A percentile compares a stretch with the other conserved stretches of the same genome.
phyloP scores from a whole-genome alignment of 1,284 basidiomycete genomes.

The Fomitopsis schrenkii region DNA sequence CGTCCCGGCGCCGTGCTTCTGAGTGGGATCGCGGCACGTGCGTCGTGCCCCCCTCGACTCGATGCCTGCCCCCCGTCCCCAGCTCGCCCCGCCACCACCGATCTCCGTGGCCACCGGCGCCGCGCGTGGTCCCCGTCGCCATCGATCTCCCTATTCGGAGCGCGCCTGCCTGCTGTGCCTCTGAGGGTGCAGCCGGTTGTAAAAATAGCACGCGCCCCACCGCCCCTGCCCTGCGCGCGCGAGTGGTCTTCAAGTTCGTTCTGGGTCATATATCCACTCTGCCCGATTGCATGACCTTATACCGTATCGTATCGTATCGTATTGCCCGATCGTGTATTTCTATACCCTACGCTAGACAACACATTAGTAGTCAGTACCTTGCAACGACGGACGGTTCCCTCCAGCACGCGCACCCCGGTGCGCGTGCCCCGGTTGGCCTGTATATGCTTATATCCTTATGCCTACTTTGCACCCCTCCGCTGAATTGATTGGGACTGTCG shows the following conservation, averaged over 20 bases:
- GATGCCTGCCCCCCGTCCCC: background rate
- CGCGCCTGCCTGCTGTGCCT: too few relatives aligned
- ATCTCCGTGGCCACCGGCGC: too few relatives aligned
- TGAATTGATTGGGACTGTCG: background rate
- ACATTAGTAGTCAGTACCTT: background rate
- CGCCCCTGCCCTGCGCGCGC: too few relatives aligned
- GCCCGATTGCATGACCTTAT: background rate
- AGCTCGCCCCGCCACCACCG: too few relatives aligned
- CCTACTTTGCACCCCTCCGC: background rate
- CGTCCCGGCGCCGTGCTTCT: background rate
- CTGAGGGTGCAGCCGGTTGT: background rate
- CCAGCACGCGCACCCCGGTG: too few relatives aligned
- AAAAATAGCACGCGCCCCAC: background rate
- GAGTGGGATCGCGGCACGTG: background rate
- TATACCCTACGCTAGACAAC: background rate
- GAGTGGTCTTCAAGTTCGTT: too few relatives aligned
- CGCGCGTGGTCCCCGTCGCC: too few relatives aligned
- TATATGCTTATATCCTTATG: conserved; percentile 1
- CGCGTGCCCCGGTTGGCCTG: background rate
- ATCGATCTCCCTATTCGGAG: too few relatives aligned
- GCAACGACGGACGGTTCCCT: background rate
- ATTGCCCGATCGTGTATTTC: background rate
- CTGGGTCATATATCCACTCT: too few relatives aligned
- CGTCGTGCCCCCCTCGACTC: too few relatives aligned
- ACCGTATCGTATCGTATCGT: background rate